Evolutionary conservation across 176 grass and related monocot species (phyloP).

Genomic region (Ananas comosus): DNA sequence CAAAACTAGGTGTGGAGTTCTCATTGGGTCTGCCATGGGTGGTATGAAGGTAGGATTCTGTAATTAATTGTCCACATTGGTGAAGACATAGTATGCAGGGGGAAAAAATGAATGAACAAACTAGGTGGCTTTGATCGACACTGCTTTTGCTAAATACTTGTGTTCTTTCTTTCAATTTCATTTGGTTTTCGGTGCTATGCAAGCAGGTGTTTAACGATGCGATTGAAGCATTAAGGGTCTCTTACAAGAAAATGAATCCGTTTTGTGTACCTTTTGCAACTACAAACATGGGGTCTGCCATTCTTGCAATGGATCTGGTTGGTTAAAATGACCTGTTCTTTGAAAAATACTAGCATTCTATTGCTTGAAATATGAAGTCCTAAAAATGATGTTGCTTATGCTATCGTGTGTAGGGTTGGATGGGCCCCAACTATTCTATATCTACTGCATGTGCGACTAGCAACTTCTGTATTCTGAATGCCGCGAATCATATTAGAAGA

Average conservation of each 20-base stretch:
- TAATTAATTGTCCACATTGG: neutral
- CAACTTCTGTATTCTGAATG: constrained; percentile 98
- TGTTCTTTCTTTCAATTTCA: constrained; percentile 15
- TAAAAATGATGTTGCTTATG: constrained; percentile 14
- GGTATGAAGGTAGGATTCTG: constrained; percentile 71
- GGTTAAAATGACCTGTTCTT: constrained; percentile 7
- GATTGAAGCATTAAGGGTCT: constrained; percentile 91
- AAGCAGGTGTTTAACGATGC: constrained; percentile 93
- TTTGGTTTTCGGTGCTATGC: constrained; percentile 15
- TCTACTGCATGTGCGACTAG: constrained; percentile 98
- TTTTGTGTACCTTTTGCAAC: constrained; percentile 99
- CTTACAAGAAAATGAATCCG: constrained; percentile 98
- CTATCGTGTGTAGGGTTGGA: constrained; percentile 65
- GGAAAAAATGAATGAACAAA: neutral
- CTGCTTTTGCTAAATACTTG: constrained; percentile 3
- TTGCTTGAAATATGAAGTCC: constrained; percentile 1
- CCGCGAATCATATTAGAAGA: constrained; percentile 94
- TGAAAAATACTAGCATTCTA: constrained; percentile 2
- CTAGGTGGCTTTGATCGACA: neutral
- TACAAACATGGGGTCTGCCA: constrained; percentile 98
- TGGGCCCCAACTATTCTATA: constrained; percentile 99
- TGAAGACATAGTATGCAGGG: neutral
- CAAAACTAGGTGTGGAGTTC: constrained; percentile 89
- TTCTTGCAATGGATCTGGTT: constrained; percentile 99
- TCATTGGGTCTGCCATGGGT: constrained; percentile 97